Conservation (phyloP, 1,139 yeast species). For the Blastobotrys raffinosifermentans region DNA sequence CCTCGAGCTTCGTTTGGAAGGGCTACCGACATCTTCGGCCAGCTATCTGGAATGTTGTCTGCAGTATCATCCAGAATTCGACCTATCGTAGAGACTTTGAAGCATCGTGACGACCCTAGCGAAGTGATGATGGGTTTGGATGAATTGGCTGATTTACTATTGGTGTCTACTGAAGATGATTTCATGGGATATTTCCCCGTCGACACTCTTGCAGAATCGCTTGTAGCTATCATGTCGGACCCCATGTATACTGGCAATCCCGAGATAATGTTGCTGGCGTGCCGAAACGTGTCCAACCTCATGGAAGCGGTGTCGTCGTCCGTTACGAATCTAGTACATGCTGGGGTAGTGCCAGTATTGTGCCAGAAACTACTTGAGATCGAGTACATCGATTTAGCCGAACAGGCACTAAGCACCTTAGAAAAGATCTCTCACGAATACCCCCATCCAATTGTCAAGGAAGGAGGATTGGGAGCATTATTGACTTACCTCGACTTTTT, state of each 20-base stretch:
- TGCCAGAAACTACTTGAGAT: constrained; percentile 67
- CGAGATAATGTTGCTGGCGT: constrained; percentile 76
- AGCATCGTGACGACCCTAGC: constrained; percentile 39
- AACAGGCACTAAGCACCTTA: constrained; percentile 67
- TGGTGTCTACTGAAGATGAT: constrained; percentile 34
- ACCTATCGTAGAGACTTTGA: constrained; percentile 26
- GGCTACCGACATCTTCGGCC: constrained; percentile 25
- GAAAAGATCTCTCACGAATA: constrained; percentile 34
- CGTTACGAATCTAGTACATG: constrained; percentile 56
- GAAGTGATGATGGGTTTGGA: constrained; percentile 38
- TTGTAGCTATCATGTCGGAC: constrained; percentile 56
- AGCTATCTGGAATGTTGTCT: constrained; percentile 22
- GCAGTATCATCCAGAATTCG: constrained; percentile 23
- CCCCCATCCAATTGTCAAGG: constrained; percentile 32
- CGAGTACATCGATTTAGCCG: constrained; percentile 83
- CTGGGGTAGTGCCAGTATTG: constrained; percentile 62
- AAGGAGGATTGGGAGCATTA: constrained; percentile 63
- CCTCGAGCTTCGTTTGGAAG: background rate
- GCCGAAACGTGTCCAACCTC: constrained; percentile 78
- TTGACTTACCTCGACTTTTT: constrained; percentile 79
- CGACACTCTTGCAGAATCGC: constrained; percentile 46
- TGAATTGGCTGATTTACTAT: constrained; percentile 34
- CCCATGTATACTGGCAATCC: constrained; percentile 57
- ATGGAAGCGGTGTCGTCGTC: constrained; percentile 71
- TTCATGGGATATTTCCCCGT: constrained; percentile 47